These are phyloP conservation scores for Vachellia pachyceras DNA, from an alignment of 306 rosid species.

Conservation along the genomic window DNA sequence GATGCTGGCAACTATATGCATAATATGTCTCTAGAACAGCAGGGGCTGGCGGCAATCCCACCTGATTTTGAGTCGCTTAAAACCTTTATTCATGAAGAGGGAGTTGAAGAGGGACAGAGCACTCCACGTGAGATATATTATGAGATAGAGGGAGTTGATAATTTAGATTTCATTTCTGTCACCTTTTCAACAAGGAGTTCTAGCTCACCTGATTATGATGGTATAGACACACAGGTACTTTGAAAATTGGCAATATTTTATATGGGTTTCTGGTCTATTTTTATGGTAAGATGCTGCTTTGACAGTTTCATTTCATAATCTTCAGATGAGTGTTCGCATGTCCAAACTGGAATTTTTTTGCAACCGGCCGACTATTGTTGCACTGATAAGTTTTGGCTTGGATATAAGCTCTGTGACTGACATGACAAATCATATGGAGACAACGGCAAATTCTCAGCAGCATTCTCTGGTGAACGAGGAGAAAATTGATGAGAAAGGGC, in stretches of 20 bases:
- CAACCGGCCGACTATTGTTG: slow-evolving; percentile 30
- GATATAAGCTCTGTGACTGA: not conserved
- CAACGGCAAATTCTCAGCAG: slow-evolving; percentile 43
- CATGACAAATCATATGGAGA: not conserved
- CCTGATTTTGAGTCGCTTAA: slow-evolving; percentile 62
- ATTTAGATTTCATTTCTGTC: slow-evolving; percentile 10
- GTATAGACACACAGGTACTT: slow-evolving; percentile 91
- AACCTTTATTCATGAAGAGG: slow-evolving; percentile 61
- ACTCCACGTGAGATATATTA: slow-evolving; percentile 68
- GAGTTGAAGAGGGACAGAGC: slow-evolving; percentile 52
- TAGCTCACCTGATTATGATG: slow-evolving; percentile 79
- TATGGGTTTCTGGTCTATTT: slow-evolving; percentile 29
- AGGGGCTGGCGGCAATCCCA: slow-evolving; percentile 46
- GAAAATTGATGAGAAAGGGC: slow-evolving; percentile 73
- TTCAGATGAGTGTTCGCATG: slow-evolving; percentile 47
- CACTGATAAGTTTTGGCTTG: slow-evolving; percentile 18
- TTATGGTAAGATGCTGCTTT: slow-evolving; percentile 32
- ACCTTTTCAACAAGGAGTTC: slow-evolving; percentile 18
- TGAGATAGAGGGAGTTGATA: slow-evolving; percentile 75
- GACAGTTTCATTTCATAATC: slow-evolving; percentile 40
- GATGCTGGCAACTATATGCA: slow-evolving; percentile 61
- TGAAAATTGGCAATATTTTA: slow-evolving; percentile 33
- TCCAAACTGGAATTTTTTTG: slow-evolving; percentile 27
- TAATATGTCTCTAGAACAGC: slow-evolving; percentile 49
- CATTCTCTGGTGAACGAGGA: slow-evolving; percentile 53